Conservation (phyloP, 1,139 yeast genomes). For the Diutina neorugosa region DNA sequence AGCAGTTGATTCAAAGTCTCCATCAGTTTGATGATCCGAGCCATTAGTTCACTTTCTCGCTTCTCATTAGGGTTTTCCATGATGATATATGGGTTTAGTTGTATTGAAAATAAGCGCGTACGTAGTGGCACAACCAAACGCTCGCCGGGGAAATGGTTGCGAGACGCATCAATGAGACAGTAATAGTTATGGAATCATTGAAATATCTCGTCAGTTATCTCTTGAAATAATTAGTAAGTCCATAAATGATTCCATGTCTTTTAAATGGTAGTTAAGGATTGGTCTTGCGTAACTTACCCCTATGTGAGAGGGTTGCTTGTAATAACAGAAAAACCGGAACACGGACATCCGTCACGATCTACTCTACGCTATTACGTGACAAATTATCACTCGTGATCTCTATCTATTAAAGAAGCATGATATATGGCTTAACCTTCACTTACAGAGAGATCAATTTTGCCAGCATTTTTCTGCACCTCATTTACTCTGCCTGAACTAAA, state of each 20-base stretch:
- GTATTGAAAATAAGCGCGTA: background rate
- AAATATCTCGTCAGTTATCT: too few relatives aligned
- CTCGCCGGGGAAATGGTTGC: background rate
- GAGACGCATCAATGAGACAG: background rate
- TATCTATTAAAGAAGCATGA: background rate
- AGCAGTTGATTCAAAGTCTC: constrained; percentile 67
- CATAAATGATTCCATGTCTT: background rate
- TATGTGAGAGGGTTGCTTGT: too few relatives aligned
- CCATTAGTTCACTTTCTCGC: constrained; percentile 65
- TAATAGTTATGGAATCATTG: too few relatives aligned
- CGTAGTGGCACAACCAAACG: background rate
- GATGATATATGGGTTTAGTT: background rate
- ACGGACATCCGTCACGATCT: background rate
- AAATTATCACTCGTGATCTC: background rate
- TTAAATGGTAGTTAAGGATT: too few relatives aligned
- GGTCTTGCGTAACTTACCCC: too few relatives aligned
- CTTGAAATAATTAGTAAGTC: too few relatives aligned
- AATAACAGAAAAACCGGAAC: background rate
- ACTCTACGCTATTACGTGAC: too few relatives aligned
- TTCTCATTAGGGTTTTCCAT: constrained; percentile 92
- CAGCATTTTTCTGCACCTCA: background rate
- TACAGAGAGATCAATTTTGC: background rate
- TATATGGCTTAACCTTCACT: background rate
- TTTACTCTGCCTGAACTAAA: background rate
- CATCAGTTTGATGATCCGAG: constrained; percentile 67